These are phyloP conservation scores for Balamuthia mandrillaris DNA, from an alignment of 208 protist genomes.

Conservation along the genomic window DNA sequence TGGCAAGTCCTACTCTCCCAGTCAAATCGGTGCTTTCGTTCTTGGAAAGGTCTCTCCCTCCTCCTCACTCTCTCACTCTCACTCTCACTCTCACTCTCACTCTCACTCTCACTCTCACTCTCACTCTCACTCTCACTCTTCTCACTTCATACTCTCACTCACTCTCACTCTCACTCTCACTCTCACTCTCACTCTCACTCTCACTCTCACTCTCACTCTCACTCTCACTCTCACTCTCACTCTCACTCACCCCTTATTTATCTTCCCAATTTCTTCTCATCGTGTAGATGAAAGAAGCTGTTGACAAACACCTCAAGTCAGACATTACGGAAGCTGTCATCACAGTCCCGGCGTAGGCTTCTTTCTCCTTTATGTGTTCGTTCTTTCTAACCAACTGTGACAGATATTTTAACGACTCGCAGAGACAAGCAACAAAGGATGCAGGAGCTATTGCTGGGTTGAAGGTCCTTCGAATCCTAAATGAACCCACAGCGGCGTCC, in stretches of 20 bases:
- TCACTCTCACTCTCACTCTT: no score
- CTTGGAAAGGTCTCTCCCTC: no score
- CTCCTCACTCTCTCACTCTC: no score
- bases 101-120: no score
- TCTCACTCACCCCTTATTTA: no score
- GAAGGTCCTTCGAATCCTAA: slow-evolving; percentile 74
- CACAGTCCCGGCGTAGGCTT: slow-evolving; percentile 73
- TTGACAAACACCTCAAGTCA: slow-evolving; percentile 45
- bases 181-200: no score
- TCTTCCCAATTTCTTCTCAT: no score
- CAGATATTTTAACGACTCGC: slow-evolving; percentile 84
- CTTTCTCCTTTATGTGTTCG: background rate
- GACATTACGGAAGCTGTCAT: slow-evolving; percentile 73
- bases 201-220: no score
- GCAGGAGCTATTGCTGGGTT: slow-evolving; percentile 79
- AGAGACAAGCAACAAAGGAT: slow-evolving; percentile 84
- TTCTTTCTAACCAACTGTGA: background rate
- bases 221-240: no score
- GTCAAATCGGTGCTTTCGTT: slow-evolving; percentile 82
- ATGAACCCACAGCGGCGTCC: slow-evolving; percentile 79
- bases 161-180: no score
- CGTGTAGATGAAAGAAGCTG: slow-evolving; percentile 75
- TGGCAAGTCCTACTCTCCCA: slow-evolving; percentile 75
- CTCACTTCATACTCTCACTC: no score
- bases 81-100: no score